Evolutionary conservation across 228 moss, liverwort and hornwort genomes (phyloP), one percentile per base, ranked within the genome.

Genomic region (Sphagnum magellanicum): DNA sequence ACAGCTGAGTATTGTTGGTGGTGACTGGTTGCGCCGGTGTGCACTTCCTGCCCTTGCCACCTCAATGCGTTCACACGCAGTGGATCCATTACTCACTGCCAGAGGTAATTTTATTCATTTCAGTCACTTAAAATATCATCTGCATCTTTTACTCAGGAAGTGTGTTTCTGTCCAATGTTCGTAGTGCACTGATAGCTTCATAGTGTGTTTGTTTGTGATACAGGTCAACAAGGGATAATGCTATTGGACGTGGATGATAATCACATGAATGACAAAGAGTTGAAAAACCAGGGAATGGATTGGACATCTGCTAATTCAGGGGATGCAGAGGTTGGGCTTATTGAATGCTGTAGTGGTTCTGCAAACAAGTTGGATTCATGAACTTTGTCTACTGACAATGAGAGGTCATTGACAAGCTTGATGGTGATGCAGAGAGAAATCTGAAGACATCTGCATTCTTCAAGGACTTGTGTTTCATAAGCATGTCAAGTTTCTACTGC

Each of bases 1-100:
- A 75, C 98, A 98, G 77, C 92, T 98, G 52, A 82, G 81, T 70
- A 93, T 98, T 81, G 93, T 98, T 55, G 90, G 85, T 75, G 98
- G 98, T 17, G 92, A 98, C 60, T 98, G 98, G 98, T 74, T 98
- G 64, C 83, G 85, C 68, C 85, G 98, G 69, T 90, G 87, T 69
- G 77, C 92, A 52, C 81, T 98, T 48, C 98, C 94, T 63, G 79
- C 87, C 52, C 69, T 98, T 51, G 81, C 89, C 52, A 81, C 81
- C 70, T 93, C 93, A 60, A 86, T 98, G 91, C 87, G 77, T 49
- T 79, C 84, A 67, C 83, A 86, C 63, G 68, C 80, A 59, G 69
- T 83, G 74, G 76, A 92, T 77, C 78, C 83, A 15, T 81, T 85
- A 6, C 74, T 86, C 49, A 61, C 79, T 67, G 64, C 87, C 48